A percentile compares a stretch with the other conserved stretches of the same genome.
These are phyloP conservation scores for Mycena sanguinolenta DNA, from an alignment of 768 basidiomycete species.

Conservation along the genomic window DNA sequence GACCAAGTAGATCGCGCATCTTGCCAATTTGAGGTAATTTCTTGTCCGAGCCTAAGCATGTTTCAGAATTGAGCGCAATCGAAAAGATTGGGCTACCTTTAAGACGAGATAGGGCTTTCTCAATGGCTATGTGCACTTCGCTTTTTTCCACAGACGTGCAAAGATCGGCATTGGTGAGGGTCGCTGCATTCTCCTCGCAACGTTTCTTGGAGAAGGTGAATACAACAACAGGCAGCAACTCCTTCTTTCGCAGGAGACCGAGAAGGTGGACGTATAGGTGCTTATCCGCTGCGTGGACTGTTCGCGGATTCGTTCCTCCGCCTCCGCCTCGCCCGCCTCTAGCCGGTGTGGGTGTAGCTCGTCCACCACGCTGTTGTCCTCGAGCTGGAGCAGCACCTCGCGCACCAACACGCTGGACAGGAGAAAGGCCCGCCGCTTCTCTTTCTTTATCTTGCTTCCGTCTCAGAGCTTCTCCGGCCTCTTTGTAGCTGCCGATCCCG, in stretches of 20 bases:
- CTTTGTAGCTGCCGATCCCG: slow-evolving; percentile 76
- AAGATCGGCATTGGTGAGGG: slow-evolving; percentile 89
- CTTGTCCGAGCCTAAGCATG: slow-evolving; percentile 82
- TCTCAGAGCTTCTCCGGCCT: slow-evolving; percentile 87
- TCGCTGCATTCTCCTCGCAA: slow-evolving; percentile 96
- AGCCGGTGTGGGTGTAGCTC: slow-evolving; percentile 55
- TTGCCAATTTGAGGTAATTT: slow-evolving; percentile 92
- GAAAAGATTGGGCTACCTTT: slow-evolving; percentile 71
- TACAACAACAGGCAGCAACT: slow-evolving; percentile 92
- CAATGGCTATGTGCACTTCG: slow-evolving; percentile 94
- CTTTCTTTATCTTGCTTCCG: slow-evolving; percentile 99
- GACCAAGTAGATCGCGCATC: slow-evolving; percentile 89
- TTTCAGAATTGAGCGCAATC: background rate
- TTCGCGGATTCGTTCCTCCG: slow-evolving; percentile 59
- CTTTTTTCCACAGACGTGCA: slow-evolving; percentile 94
- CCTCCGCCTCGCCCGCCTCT: slow-evolving; percentile 62
- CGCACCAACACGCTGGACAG: slow-evolving; percentile 87
- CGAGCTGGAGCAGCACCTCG: slow-evolving; percentile 74
- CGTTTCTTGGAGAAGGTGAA: slow-evolving; percentile 98
- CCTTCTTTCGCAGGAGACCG: slow-evolving; percentile 86
- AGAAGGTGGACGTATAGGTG: slow-evolving; percentile 95
- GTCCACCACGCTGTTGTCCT: slow-evolving; percentile 67
- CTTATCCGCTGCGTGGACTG: slow-evolving; percentile 82
- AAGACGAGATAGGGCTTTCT: slow-evolving; percentile 89
- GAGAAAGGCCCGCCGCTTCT: slow-evolving; percentile 92